A percentile compares a stretch with the other conserved stretches of the same genome.
phyloP scores from a whole-genome alignment of 1,139 yeast species.

The Geotrichum restrictum region DNA sequence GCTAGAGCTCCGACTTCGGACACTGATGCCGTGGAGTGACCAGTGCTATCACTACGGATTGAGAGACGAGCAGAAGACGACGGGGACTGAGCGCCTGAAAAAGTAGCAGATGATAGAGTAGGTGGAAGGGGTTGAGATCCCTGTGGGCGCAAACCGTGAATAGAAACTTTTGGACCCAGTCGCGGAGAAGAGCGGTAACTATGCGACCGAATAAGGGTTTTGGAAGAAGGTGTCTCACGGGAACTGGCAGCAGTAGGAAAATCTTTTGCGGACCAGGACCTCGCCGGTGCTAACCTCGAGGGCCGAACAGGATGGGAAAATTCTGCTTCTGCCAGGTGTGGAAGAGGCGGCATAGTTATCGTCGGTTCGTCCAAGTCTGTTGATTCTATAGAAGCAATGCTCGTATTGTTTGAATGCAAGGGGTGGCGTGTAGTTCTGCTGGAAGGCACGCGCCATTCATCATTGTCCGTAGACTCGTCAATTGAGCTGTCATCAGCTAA shows the following conservation, averaged over 20 bases:
- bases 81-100: constrained; percentile 13
- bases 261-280: constrained; percentile 1
- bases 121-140: constrained; percentile 4
- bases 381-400: constrained; percentile 7
- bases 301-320: not conserved
- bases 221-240: not conserved
- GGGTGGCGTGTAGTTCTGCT: constrained; percentile 12
- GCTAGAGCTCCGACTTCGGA: constrained; percentile 1
- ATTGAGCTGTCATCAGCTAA: not conserved
- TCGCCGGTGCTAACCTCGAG: not conserved
- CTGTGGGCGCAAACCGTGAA: not conserved
- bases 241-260: not conserved
- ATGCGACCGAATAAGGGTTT: not conserved
- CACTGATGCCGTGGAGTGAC: not conserved
- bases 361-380: constrained; percentile 10
- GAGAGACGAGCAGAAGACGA: constrained; percentile 11
- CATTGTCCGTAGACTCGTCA: not conserved
- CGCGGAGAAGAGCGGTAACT: constrained; percentile 5
- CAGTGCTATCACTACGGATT: constrained; percentile 14
- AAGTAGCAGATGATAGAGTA: not conserved
- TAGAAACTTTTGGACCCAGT: not conserved
- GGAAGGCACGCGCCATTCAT: not conserved
- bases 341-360: not conserved
- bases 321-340: not conserved
- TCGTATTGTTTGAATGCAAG: constrained; percentile 10